These are phyloP conservation scores for Serendipita sp. DNA, from an alignment of 768 basidiomycete genomes.

Conservation along the genomic window DNA sequence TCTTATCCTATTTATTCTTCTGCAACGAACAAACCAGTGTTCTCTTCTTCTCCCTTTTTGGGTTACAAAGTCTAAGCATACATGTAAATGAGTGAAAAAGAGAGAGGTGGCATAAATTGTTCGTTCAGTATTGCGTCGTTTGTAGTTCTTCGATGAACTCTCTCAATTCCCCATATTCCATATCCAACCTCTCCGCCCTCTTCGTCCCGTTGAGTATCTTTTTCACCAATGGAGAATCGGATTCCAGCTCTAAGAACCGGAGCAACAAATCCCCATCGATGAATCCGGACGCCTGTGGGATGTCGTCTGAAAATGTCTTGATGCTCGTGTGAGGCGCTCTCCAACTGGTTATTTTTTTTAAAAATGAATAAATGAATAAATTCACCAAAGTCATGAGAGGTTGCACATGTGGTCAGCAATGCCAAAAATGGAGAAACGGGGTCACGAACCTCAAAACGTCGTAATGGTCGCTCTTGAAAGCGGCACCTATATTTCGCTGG, in stretches of 20 bases:
- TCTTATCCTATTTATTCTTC: constrained; percentile 6
- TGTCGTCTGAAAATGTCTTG: constrained; percentile 39
- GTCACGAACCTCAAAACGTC: constrained; percentile 42
- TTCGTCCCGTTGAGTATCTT: constrained; percentile 40
- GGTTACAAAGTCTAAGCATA: no score
- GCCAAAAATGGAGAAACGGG: neutral
- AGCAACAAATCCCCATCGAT: constrained; percentile 81
- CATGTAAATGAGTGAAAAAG: no score
- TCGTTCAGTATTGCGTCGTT: constrained; percentile 16
- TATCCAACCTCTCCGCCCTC: constrained; percentile 38
- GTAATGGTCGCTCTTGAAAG: constrained; percentile 31
- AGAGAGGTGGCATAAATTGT: no score
- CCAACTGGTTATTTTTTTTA: constrained; percentile 28
- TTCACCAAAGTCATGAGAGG: no score
- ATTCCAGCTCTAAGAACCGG: constrained; percentile 32
- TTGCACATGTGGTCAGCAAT: no score
- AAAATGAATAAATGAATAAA: neutral
- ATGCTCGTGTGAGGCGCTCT: constrained; percentile 43
- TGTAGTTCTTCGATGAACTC: constrained; percentile 27
- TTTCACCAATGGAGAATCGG: constrained; percentile 26
- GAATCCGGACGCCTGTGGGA: constrained; percentile 49
- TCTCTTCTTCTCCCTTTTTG: no score
- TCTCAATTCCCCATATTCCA: constrained; percentile 26
- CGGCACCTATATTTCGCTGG: constrained; percentile 53
- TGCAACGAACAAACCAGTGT: no score